Evolutionary conservation across 371 early-diverging fungal genomes (phyloP).

Genomic region (Nematocida sp.): DNA sequence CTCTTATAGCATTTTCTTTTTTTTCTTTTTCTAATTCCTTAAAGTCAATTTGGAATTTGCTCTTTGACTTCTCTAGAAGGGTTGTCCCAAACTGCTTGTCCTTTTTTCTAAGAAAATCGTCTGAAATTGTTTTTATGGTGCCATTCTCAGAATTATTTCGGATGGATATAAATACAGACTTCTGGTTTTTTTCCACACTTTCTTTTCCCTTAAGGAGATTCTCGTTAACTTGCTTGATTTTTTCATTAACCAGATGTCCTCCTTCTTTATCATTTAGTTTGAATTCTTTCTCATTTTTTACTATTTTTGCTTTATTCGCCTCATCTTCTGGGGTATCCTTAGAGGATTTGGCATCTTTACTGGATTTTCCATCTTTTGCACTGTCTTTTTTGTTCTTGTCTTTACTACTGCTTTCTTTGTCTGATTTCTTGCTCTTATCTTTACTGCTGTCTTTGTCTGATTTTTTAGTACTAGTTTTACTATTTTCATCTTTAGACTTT

Average conservation of each 20-base stretch:
- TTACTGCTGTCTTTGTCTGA: not conserved
- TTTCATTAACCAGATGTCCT: not conserved
- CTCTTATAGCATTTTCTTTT: not conserved
- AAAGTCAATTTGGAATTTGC: slow-evolving; percentile 11
- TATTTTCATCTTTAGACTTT: slow-evolving; percentile 14
- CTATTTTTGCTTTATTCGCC: not conserved
- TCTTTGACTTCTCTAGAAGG: slow-evolving; percentile 9
- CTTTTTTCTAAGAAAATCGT: not conserved
- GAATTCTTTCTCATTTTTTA: slow-evolving; percentile 3
- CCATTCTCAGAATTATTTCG: not conserved
- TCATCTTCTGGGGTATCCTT: not conserved
- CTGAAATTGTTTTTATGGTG: not conserved
- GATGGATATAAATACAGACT: not conserved
- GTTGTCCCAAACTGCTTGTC: not conserved
- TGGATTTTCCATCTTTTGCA: slow-evolving; percentile 1
- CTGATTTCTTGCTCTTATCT: not conserved
- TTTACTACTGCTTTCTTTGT: not conserved
- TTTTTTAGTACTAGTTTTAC: slow-evolving; percentile 7
- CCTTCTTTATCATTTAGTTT: not conserved
- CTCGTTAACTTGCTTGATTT: not conserved
- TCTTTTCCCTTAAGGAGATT: not conserved
- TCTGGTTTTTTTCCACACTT: not conserved
- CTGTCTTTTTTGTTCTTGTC: not conserved
- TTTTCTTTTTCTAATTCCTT: slow-evolving; percentile 1
- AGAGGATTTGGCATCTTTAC: not conserved